Evolutionary conservation across 1,139 yeast genomes (phyloP).

Genomic region (Lodderomyces beijingensis): DNA sequence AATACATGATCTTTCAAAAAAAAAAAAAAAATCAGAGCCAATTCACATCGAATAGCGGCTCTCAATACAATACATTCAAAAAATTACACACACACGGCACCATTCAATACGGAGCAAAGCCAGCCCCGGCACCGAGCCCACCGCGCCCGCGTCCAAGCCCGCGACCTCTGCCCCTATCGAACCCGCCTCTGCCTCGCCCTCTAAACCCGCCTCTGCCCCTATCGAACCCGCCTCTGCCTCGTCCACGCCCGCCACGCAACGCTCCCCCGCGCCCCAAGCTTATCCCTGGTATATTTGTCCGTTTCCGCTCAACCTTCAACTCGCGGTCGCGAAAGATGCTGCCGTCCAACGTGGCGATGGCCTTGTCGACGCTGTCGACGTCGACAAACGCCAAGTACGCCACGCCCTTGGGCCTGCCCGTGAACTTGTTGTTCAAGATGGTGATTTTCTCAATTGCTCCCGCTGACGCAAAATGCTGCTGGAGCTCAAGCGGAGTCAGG

Average conservation of each 20-base stretch:
- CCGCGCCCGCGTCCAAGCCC: not conserved
- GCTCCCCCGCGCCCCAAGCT: conserved; percentile 40
- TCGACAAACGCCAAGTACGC: conserved; percentile 81
- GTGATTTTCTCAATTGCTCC: conserved; percentile 86
- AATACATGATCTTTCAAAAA: no score
- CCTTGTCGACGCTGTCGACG: conserved; percentile 57
- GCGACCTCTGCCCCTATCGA: conserved; percentile 13
- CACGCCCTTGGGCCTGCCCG: conserved; percentile 82
- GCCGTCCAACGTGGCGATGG: conserved; percentile 61
- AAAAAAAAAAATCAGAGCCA: no score
- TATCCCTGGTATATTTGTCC: conserved; percentile 78
- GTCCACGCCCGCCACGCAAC: conserved; percentile 25
- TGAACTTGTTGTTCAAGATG: conserved; percentile 62
- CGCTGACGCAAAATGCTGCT: conserved; percentile 67
- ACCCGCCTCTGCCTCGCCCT: conserved; percentile 22
- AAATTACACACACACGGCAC: no score
- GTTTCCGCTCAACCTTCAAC: conserved; percentile 67
- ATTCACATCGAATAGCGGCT: no score
- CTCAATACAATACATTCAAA: no score
- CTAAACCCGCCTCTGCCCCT: conserved; percentile 20
- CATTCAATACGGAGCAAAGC: not conserved
- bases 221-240: conserved; percentile 23
- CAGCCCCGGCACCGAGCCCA: not conserved
- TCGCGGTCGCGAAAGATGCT: conserved; percentile 62
- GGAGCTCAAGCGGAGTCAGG: conserved; percentile 76